Evolutionary conservation across 1,284 basidiomycete species (phyloP).

Genomic region (Tylopilus sp.): DNA sequence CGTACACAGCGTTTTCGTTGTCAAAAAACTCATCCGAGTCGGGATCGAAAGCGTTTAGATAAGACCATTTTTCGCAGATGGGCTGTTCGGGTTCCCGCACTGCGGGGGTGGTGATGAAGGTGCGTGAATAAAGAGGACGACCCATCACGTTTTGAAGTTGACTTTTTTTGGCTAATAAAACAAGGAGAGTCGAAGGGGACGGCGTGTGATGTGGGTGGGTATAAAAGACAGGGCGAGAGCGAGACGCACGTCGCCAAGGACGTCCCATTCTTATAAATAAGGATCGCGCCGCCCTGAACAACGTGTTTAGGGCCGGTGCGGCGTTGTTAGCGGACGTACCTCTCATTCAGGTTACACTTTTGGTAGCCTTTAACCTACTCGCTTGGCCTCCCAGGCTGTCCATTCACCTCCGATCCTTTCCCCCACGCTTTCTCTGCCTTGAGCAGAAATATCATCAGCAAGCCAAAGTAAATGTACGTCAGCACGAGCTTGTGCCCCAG

Average conservation of each 20-base stretch:
- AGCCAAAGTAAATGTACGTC: constrained; percentile 66
- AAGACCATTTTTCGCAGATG: constrained; percentile 57
- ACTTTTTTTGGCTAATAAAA: constrained; percentile 28
- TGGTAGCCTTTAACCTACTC: too few species aligned
- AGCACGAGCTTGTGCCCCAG: constrained; percentile 66
- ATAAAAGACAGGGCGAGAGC: constrained; percentile 1
- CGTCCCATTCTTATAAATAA: constrained; percentile 16
- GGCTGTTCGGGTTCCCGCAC: constrained; percentile 48
- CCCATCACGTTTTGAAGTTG: constrained; percentile 45
- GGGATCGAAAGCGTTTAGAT: constrained; percentile 69
- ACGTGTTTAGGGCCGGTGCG: constrained; percentile 34
- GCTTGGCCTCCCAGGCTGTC: constrained; percentile 49
- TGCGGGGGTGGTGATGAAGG: constrained; percentile 39
- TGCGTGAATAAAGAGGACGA: constrained; percentile 60
- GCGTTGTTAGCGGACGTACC: constrained; percentile 24
- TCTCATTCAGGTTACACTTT: constrained; percentile 37
- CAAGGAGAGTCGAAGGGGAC: constrained; percentile 11
- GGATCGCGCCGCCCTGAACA: constrained; percentile 3
- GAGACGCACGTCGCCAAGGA: background rate
- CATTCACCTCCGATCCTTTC: constrained; percentile 48
- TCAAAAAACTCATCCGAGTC: constrained; percentile 74
- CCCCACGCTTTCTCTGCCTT: constrained; percentile 61
- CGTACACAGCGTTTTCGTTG: constrained; percentile 56
- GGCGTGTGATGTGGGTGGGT: background rate
- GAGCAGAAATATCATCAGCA: constrained; percentile 51